Evolutionary conservation across 495 filamentous ascomycete species (phyloP), one percentile per base, ranked within the genome.

Genomic region (Apiosordaria backusii): DNA sequence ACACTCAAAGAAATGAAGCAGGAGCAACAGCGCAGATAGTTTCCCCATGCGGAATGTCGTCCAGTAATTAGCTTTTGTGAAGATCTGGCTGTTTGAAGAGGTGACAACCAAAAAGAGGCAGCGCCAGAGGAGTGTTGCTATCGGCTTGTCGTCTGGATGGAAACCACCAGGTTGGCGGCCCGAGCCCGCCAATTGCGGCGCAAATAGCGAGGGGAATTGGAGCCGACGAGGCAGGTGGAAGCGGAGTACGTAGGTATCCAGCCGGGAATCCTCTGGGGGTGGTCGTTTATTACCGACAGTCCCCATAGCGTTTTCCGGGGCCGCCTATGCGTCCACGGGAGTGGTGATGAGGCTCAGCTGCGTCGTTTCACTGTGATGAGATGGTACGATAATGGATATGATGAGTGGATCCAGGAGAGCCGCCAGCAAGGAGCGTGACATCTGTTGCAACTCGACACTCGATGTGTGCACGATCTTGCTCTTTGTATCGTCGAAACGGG

Each of bases 1-100:
- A 7, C 27, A 7, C 27, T 7, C 27, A 4, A 7, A 4, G 35
- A 45, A 13, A 45, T 45, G 35, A 45, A 18, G 27, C 10, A 45
- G 35, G 35, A 45, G 35, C 35, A 45, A 15, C 3, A 3, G 7
- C 7, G 7, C 4, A 4, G 27, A 29, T 29, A 7, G 22, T 57
- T 57, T 57, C 24, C 18, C 16, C 21, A 13, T 4, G 23, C 18
- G 53, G 16, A 21, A 24, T 23, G 9, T 57, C 18, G 19, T 4
- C 16, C 53, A 3, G 22, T 59, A 5, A 26, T n/a, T n/a, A n/a
- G n/a, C 57, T 26, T 22, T 25, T 21, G 26, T 25, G 57, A 25
- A 22, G 59, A 18, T 21, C 27, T 61, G 18, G 59, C 23, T 27
- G 59, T 61, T 61, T 61, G 59, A 61, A n/a, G 19, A 61, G 59